Percentiles rank a stretch among this genome's conserved stretches.
These are phyloP conservation scores for Ascochyta fabae DNA, from an alignment of 2,329 filamentous ascomycete species.

Conservation along the genomic window DNA sequence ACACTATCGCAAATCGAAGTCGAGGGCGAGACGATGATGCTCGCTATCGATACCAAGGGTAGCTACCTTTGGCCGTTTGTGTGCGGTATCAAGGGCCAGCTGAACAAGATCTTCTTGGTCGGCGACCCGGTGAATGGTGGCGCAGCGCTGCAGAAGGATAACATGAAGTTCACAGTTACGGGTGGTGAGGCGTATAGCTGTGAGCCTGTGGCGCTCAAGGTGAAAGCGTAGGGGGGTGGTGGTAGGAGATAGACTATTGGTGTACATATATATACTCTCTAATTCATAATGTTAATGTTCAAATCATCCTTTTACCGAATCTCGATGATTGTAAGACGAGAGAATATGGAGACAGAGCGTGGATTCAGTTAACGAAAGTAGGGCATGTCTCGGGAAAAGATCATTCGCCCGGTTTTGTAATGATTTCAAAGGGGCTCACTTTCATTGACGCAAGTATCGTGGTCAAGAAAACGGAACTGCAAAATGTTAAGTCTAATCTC, in stretches of 20 bases:
- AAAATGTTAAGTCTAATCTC: no score
- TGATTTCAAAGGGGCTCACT: no score
- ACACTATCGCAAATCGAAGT: conserved; percentile 10
- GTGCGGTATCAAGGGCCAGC: conserved; percentile 13
- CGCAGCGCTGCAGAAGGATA: conserved; percentile 2
- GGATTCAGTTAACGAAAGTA: no score
- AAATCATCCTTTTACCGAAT: not conserved
- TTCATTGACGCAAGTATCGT: no score
- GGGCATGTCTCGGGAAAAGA: no score
- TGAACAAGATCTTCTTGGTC: conserved; percentile 15
- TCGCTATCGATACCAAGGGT: conserved; percentile 13
- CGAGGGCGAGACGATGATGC: conserved; percentile 14
- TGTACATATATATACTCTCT: conserved; percentile 2
- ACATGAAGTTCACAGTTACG: conserved; percentile 14
- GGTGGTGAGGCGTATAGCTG: conserved; percentile 14
- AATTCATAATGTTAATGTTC: conserved; percentile 6
- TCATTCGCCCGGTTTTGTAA: no score
- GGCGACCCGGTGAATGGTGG: conserved; percentile 3
- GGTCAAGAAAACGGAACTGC: no score
- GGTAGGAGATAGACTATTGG: not conserved
- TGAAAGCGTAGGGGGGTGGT: not conserved
- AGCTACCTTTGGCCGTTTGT: conserved; percentile 14
- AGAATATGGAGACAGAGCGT: no score
- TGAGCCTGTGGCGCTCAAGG: conserved; percentile 15
- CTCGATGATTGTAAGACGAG: no score